Base-by-base conservation (phyloP, 2,329 filamentous ascomycete genomes). In the Colletotrichum sp. region DNA sequence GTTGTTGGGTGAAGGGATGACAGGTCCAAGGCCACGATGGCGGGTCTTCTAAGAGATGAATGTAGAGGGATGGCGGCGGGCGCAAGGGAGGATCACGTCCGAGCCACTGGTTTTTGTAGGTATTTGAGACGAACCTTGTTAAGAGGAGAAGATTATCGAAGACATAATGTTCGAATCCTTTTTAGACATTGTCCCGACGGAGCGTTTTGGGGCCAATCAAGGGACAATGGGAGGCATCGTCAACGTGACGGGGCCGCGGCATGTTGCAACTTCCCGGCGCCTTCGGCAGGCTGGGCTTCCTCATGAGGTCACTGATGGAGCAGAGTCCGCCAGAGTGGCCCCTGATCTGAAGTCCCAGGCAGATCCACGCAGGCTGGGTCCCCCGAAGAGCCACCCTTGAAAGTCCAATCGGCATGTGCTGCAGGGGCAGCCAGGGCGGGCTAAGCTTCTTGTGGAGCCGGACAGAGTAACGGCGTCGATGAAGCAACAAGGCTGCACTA, bases 301-400 rank as follows among this genome's bases (percentile, higher is more conserved):
- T 71, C 71, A 73, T 73, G 68, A 74, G 68, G 72, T 74, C 72
- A 74, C 72, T 63, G 34, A 74, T 74, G 72, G 68, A 63, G 65
- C 68, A 21, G 24, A 66, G 24, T 43, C 38, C 65, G 33, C 54
- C 55, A 62, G 68, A 70, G 29, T 51, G 72, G 34, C 54, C 65
- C 65, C 65, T 70, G 61, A 66, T 59, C 51, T 38, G 33, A 66
- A 38, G 62, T 47, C n/a, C 43, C 43, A 47, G 43, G 43, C 43
- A 47, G 70, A 65, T 65, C 66, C 66, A 66, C 59, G 59, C 36
- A 64, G 36, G 33, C 47, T 47, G 43, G 31, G 33, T 59, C 57
- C 57, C 29, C 57, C 29, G 16, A 31, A 59, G 31, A 31, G 31
- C 55, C 27, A 29, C 21, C 57, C 55, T 54, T 24, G 43, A 47